phyloP scores from a whole-genome alignment of 2,329 filamentous ascomycete species.

The Aspergillus sp. region DNA sequence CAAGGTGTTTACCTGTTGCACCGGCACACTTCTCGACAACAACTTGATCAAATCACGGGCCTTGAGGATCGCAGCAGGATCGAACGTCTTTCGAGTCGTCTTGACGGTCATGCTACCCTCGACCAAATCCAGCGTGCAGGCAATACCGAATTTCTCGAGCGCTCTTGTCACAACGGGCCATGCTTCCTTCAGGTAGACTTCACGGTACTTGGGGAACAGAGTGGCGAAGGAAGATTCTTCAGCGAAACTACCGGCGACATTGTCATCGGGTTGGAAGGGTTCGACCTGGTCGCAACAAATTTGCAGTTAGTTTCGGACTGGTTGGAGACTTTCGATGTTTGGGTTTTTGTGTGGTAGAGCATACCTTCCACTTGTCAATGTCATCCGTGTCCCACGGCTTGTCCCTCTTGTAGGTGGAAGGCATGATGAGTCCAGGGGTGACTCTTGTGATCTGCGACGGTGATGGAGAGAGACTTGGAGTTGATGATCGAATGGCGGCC shows the following conservation, averaged over 20 bases:
- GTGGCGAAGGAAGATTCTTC: conserved; percentile 87
- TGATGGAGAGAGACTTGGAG: conserved; percentile 6
- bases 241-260: conserved; percentile 78
- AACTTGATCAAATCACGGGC: conserved; percentile 93
- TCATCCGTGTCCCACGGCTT: conserved; percentile 97
- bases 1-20: conserved; percentile 62
- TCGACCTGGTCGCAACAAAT: conserved; percentile 60
- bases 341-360: neutral
- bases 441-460: conserved; percentile 9
- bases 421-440: conserved; percentile 59
- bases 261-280: conserved; percentile 81
- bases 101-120: conserved; percentile 97
- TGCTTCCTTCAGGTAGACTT: conserved; percentile 86
- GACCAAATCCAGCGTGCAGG: conserved; percentile 88
- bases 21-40: conserved; percentile 85
- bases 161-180: conserved; percentile 90
- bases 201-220: conserved; percentile 94
- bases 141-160: conserved; percentile 84
- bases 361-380: conserved; percentile 91
- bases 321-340: neutral
- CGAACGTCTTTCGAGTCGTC: conserved; percentile 87
- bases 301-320: conserved; percentile 11
- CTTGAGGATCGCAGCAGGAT: conserved; percentile 90
- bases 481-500: conserved; percentile 18
- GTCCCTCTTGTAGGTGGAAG: conserved; percentile 83